phyloP scores from a whole-genome alignment of 805 yeast species.

The Wickerhamomyces queroliae region DNA sequence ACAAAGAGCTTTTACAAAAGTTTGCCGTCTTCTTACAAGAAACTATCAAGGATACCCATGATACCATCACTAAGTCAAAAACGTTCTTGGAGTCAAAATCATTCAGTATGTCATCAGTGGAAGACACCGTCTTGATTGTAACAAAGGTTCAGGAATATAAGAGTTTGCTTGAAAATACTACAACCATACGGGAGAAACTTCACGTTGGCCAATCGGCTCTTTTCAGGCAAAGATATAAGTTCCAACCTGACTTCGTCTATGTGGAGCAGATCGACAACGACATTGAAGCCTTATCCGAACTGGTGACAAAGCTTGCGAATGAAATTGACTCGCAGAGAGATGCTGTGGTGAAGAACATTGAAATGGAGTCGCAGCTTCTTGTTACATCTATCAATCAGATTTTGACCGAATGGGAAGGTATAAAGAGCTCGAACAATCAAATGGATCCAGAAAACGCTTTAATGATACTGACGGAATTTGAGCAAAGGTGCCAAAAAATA shows the following conservation, averaged over 20 bases:
- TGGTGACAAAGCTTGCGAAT: constrained; percentile 28
- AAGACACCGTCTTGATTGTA: constrained; percentile 32
- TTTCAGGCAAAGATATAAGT: constrained; percentile 36
- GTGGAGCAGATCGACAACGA: constrained; percentile 58
- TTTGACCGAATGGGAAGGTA: constrained; percentile 41
- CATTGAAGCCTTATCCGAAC: constrained; percentile 33
- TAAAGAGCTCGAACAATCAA: constrained; percentile 17
- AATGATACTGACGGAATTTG: constrained; percentile 21
- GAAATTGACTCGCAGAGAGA: constrained; percentile 37
- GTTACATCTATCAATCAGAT: constrained; percentile 26
- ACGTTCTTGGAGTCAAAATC: constrained; percentile 30
- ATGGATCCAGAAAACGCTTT: constrained; percentile 37
- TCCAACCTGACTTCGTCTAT: constrained; percentile 50
- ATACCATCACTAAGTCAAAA: constrained; percentile 27
- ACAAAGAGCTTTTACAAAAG: constrained; percentile 33
- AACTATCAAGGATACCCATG: constrained; percentile 25
- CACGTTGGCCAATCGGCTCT: constrained; percentile 31
- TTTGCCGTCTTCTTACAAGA: constrained; percentile 35
- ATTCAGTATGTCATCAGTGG: constrained; percentile 32
- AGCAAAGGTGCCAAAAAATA: constrained; percentile 8
- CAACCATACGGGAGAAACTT: constrained; percentile 6
- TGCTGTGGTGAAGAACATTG: constrained; percentile 35
- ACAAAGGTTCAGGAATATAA: constrained; percentile 29
- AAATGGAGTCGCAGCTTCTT: constrained; percentile 32
- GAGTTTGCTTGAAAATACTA: not conserved